phyloP scores from a whole-genome alignment of 352 stramenopile genomes.

The Phytophthora hibernalis region DNA sequence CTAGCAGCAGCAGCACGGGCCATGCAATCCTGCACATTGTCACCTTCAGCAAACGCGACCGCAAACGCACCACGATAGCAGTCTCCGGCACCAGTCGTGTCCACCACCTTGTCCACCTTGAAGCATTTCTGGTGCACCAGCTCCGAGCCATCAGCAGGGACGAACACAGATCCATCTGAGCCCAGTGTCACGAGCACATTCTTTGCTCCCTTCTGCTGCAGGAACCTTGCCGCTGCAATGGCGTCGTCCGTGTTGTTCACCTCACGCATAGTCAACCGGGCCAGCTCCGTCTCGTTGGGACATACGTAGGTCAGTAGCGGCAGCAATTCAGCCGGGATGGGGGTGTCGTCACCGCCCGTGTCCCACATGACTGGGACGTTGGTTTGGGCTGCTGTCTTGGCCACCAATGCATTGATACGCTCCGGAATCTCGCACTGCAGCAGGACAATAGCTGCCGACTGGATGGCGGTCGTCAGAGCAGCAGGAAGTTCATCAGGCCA shows the following conservation, averaged over 20 bases:
- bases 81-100: constrained; percentile 83
- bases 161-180: constrained; percentile 69
- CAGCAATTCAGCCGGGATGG: constrained; percentile 62
- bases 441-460: constrained; percentile 64
- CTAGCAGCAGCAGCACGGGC: constrained; percentile 60
- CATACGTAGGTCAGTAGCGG: constrained; percentile 68
- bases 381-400: constrained; percentile 49
- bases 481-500: constrained; percentile 58
- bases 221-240: constrained; percentile 51
- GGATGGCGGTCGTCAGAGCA: constrained; percentile 51
- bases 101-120: constrained; percentile 65
- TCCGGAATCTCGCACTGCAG: constrained; percentile 79
- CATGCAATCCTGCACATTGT: constrained; percentile 60
- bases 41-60: constrained; percentile 58
- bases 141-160: constrained; percentile 43
- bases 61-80: constrained; percentile 82
- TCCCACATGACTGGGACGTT: constrained; percentile 81
- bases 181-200: constrained; percentile 78
- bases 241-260: constrained; percentile 59
- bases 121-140: constrained; percentile 62
- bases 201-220: constrained; percentile 60
- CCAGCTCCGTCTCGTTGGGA: constrained; percentile 84
- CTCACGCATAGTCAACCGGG: constrained; percentile 43
- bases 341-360: constrained; percentile 72
- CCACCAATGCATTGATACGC: constrained; percentile 62